Evolutionary conservation across 2,329 filamentous ascomycete genomes (phyloP).

Genomic region (Metarhizium sp.): DNA sequence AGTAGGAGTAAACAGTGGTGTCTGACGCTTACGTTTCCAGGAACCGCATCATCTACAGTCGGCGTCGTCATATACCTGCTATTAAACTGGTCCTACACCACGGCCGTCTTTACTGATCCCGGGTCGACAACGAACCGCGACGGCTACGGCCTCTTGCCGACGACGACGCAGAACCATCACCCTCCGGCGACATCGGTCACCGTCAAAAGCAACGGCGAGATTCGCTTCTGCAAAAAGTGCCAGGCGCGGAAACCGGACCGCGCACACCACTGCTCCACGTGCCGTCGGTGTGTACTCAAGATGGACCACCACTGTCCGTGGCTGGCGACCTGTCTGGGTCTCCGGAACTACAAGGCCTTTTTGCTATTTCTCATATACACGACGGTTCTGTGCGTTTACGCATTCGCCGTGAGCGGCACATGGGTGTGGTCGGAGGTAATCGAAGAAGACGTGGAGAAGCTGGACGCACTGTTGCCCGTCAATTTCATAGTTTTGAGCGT

Average conservation of each 20-base stretch:
- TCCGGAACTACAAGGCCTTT: slow-evolving; percentile 94
- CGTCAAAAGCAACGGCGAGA: slow-evolving; percentile 80
- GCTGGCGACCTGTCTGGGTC: slow-evolving; percentile 89
- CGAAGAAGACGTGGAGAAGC: slow-evolving; percentile 56
- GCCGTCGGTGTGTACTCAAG: slow-evolving; percentile 88
- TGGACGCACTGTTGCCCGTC: slow-evolving; percentile 72
- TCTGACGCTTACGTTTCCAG: slow-evolving; percentile 22
- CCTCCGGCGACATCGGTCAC: slow-evolving; percentile 64
- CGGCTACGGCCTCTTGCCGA: slow-evolving; percentile 75
- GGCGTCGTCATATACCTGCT: slow-evolving; percentile 66
- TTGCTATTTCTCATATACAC: slow-evolving; percentile 87
- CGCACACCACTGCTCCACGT: slow-evolving; percentile 93
- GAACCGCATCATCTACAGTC: slow-evolving; percentile 46
- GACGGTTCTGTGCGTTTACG: slow-evolving; percentile 73
- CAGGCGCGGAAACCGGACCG: slow-evolving; percentile 90
- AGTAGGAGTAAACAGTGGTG: background rate
- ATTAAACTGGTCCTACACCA: slow-evolving; percentile 82
- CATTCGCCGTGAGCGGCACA: slow-evolving; percentile 63
- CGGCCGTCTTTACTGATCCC: slow-evolving; percentile 86
- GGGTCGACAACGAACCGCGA: slow-evolving; percentile 57
- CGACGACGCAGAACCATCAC: slow-evolving; percentile 44
- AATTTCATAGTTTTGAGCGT: slow-evolving; percentile 87
- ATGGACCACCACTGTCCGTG: slow-evolving; percentile 99
- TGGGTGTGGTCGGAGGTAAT: slow-evolving; percentile 86
- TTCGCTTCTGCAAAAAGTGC: slow-evolving; percentile 96